phyloP scores from a whole-genome alignment of 345 rosid genomes.

The Citrus unshiu region DNA sequence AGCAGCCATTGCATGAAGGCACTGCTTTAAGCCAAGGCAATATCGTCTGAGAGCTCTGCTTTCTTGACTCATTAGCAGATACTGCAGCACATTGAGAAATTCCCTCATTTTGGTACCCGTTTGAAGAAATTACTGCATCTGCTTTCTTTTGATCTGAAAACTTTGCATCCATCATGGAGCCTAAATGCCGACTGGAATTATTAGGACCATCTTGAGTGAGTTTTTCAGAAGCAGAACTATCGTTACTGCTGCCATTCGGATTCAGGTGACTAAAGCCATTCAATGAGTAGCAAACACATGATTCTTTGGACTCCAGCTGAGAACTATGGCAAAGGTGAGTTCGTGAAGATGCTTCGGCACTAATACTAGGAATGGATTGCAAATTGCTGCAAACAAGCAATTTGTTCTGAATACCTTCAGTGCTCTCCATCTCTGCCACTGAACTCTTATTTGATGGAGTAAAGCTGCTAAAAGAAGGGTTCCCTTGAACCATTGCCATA shows the following conservation, averaged over 20 bases:
- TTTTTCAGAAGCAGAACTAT: conserved; percentile 23
- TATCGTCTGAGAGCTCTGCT: conserved; percentile 18
- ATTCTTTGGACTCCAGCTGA: conserved; percentile 40
- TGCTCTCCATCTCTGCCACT: conserved; percentile 10
- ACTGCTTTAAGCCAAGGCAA: conserved; percentile 47
- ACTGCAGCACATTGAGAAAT: conserved; percentile 6
- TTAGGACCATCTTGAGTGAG: conserved; percentile 7
- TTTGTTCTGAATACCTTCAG: conserved; percentile 16
- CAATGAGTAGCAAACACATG: conserved; percentile 10
- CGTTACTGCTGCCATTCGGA: conserved; percentile 16
- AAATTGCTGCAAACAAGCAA: conserved; percentile 23
- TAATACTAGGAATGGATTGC: conserved; percentile 26
- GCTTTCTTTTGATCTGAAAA: conserved; percentile 32
- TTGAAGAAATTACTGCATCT: conserved; percentile 20
- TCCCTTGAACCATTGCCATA: conserved; percentile 10
- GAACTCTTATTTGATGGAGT: conserved; percentile 19
- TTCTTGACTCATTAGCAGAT: conserved; percentile 11
- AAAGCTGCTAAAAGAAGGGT: conserved; percentile 17
- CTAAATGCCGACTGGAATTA: conserved; percentile 7
- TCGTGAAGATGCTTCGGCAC: conserved; percentile 24
- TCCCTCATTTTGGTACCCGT: conserved; percentile 15
- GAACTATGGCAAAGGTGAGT: conserved; percentile 28
- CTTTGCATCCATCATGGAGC: conserved; percentile 28
- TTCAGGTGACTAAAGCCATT: conserved; percentile 18
- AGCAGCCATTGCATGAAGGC: conserved; percentile 23